Evolutionary conservation across 306 rosid genomes (phyloP).

Genomic region (Arachis hypogaea): DNA sequence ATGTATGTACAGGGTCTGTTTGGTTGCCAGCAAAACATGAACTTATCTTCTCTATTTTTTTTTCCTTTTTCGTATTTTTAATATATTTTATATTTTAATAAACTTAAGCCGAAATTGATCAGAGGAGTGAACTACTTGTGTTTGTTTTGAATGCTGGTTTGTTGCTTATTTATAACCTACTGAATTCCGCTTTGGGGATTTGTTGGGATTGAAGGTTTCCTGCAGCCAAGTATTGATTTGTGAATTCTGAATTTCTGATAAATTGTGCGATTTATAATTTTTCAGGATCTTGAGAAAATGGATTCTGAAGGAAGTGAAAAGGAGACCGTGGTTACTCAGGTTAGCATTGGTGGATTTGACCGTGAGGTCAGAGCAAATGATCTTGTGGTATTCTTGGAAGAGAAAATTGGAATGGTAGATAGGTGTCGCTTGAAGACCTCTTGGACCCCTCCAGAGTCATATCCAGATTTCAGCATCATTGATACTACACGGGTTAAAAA

Average conservation of each 20-base stretch:
- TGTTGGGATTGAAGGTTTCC: slow-evolving; percentile 5
- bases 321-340: slow-evolving; percentile 62
- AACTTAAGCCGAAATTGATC: neutral
- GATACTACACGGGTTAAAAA: slow-evolving; percentile 29
- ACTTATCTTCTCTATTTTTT: neutral
- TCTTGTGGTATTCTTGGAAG: slow-evolving; percentile 52
- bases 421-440: slow-evolving; percentile 85
- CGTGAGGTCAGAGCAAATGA: slow-evolving; percentile 58
- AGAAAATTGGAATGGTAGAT: slow-evolving; percentile 61
- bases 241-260: slow-evolving; percentile 16
- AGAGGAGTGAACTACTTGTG: neutral
- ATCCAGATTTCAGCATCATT: slow-evolving; percentile 55
- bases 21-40: neutral
- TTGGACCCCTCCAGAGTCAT: slow-evolving; percentile 78
- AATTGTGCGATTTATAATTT: slow-evolving; percentile 27
- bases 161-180: neutral
- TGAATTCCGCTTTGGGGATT: slow-evolving; percentile 1
- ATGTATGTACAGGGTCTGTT: neutral
- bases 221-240: slow-evolving; percentile 16
- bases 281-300: slow-evolving; percentile 49
- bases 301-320: slow-evolving; percentile 46
- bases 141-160: slow-evolving; percentile 4
- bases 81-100: too few relatives aligned
- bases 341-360: slow-evolving; percentile 81
- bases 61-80: too few relatives aligned